Conservation (phyloP, 176 grass and related monocot species). For the Musa troglodytarum region DNA sequence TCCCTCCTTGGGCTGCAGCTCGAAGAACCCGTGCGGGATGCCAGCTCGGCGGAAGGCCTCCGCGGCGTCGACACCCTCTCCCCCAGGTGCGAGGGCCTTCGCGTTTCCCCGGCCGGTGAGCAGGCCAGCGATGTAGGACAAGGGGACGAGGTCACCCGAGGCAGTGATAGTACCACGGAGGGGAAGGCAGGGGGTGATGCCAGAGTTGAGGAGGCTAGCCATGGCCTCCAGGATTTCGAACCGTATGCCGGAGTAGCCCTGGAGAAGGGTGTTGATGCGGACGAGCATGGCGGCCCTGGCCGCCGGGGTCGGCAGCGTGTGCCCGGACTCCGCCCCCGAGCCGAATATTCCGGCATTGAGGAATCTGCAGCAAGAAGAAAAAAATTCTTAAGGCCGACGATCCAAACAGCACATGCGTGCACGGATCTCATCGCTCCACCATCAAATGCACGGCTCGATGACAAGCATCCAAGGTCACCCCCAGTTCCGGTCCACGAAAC, state of each 20-base stretch:
- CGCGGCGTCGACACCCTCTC: neutral
- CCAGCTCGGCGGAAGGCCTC: neutral
- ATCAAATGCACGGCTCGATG: too few relatives aligned
- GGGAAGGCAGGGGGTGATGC: constrained; percentile 69
- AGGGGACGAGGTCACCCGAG: constrained; percentile 61
- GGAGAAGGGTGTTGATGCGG: constrained; percentile 72
- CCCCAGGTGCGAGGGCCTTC: constrained; percentile 1
- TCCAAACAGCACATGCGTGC: too few relatives aligned
- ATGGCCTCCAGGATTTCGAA: constrained; percentile 84
- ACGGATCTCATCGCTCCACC: too few relatives aligned
- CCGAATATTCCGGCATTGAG: neutral
- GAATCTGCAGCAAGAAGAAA: neutral
- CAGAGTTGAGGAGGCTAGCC: constrained; percentile 50
- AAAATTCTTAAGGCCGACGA: neutral
- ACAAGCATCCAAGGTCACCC: too few relatives aligned
- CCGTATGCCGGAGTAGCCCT: constrained; percentile 79
- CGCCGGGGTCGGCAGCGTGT: neutral
- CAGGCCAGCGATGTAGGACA: constrained; percentile 71
- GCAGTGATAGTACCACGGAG: constrained; percentile 76
- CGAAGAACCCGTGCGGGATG: neutral
- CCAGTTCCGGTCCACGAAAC: too few relatives aligned
- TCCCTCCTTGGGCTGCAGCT: neutral
- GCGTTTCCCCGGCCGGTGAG: constrained; percentile 60
- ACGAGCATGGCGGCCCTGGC: constrained; percentile 69
- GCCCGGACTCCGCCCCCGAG: neutral